Percentiles rank a stretch among this genome's conserved stretches.
phyloP scores from a whole-genome alignment of 2,329 filamentous ascomycete genomes.

The Fusarium pilosicola region DNA sequence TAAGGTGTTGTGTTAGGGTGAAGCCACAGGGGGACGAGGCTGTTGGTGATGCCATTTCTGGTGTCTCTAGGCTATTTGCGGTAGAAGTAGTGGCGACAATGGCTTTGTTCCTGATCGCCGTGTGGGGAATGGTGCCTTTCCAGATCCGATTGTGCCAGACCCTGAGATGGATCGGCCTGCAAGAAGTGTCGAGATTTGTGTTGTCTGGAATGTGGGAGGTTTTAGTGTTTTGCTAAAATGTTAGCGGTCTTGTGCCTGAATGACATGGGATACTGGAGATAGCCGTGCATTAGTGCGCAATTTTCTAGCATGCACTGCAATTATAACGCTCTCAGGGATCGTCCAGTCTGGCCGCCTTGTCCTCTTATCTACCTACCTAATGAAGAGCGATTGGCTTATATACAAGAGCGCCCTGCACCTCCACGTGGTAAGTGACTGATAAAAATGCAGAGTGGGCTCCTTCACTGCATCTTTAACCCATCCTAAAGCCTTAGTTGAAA shows the following conservation, averaged over 20 bases:
- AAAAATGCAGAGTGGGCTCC: too few relatives aligned
- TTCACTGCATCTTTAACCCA: too few relatives aligned
- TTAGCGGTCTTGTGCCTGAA: not conserved
- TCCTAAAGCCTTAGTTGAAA: too few relatives aligned
- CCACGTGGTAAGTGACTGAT: too few relatives aligned
- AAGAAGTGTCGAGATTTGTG: not conserved
- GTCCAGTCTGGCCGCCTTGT: too few relatives aligned
- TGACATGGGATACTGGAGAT: not conserved
- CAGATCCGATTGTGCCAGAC: not conserved
- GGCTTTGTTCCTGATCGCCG: slow-evolving; percentile 18
- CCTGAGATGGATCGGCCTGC: accelerated
- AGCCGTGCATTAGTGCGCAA: not conserved
- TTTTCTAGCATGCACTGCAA: too few relatives aligned
- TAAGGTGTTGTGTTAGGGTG: not conserved
- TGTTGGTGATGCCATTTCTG: not conserved
- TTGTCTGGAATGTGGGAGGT: slow-evolving; percentile 3
- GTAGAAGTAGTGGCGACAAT: slow-evolving; percentile 13
- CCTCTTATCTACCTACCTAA: too few relatives aligned
- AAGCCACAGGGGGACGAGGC: slow-evolving; percentile 1
- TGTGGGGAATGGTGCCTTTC: not conserved
- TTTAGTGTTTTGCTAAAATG: not conserved
- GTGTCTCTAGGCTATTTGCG: slow-evolving; percentile 4
- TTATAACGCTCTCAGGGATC: too few relatives aligned
- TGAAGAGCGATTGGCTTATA: too few relatives aligned
- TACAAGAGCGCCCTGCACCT: too few relatives aligned